phyloP scores from a whole-genome alignment of 352 stramenopile genomes.

The Pythium insidiosum region DNA sequence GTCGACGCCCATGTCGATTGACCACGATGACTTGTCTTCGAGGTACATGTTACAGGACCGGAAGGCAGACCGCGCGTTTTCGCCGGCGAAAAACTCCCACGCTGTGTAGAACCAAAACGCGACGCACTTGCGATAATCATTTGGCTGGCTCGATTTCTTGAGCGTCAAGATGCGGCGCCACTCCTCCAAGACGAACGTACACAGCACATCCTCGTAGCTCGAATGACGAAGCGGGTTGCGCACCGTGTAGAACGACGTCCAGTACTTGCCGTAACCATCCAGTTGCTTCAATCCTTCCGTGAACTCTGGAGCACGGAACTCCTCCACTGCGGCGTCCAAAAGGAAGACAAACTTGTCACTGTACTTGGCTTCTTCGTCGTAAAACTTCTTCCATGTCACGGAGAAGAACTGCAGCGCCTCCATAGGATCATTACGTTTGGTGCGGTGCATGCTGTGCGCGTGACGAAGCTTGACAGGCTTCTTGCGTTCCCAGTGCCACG shows the following conservation, averaged over 20 bases:
- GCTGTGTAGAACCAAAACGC: slow-evolving; percentile 84
- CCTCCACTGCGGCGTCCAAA: slow-evolving; percentile 52
- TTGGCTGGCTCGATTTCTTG: slow-evolving; percentile 80
- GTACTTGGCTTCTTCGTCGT: slow-evolving; percentile 83
- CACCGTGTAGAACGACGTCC: slow-evolving; percentile 67
- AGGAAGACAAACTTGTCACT: slow-evolving; percentile 81
- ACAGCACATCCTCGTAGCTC: slow-evolving; percentile 65
- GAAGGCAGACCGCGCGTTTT: slow-evolving; percentile 65
- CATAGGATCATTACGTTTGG: slow-evolving; percentile 55
- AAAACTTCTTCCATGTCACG: slow-evolving; percentile 86
- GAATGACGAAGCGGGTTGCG: slow-evolving; percentile 67
- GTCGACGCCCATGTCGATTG: too few relatives aligned
- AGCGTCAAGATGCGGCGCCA: slow-evolving; percentile 68
- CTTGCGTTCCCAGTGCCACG: slow-evolving; percentile 83
- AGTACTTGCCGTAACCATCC: slow-evolving; percentile 81
- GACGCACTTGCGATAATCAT: slow-evolving; percentile 84
- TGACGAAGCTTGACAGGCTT: slow-evolving; percentile 78
- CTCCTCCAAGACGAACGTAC: slow-evolving; percentile 63
- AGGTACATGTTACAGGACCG: slow-evolving; percentile 83
- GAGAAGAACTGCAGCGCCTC: slow-evolving; percentile 82
- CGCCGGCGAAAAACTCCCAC: slow-evolving; percentile 76
- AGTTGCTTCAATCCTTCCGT: slow-evolving; percentile 62
- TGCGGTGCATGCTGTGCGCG: slow-evolving; percentile 70
- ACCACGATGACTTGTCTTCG: slow-evolving; percentile 58
- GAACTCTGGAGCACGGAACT: slow-evolving; percentile 63